Base-by-base conservation (phyloP, 2,329 filamentous ascomycete genomes). In the Penicillium crustosum region DNA sequence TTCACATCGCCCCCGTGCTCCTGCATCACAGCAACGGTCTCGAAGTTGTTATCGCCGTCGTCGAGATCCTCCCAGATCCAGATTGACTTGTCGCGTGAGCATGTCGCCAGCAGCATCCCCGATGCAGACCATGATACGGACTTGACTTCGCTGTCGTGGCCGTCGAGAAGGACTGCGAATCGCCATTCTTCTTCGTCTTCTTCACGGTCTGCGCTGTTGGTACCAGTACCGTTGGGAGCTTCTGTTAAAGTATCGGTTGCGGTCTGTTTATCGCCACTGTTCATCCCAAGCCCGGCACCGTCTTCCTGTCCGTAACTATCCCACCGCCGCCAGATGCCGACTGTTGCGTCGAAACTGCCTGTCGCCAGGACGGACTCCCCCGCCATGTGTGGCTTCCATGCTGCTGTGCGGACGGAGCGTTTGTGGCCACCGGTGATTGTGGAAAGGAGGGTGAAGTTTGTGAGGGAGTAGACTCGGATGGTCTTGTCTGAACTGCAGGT, bases 51-150 rank as follows among this genome's bases (percentile, higher is more conserved):
- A 55, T 96, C 93, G 17, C 88, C 89, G 65, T 90, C 88, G 55
- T 79, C 78, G 53, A 97, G 84, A 73, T 97, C 94, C 76, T 99
- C 94, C 94, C 94, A 99, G 67, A 99, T 91, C 94, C 94, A 99
- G 19, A 97, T 91, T 17, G 86, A 89, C 79, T 97, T 97, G 74
- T 99, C 94, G 49, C 94, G 84, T 53, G 87, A 90, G 75, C 93
- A 97, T 0, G 93, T 97, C 6, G 94, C 94, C 5, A 99, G 83
- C 67, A 91, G 85, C 82, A 61, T 93, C 81, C 80, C 97, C 89
- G 80, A 75, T 4, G 77, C 68, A 0, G 75, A 77, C 75, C 78
- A 80, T 21, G 89, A 84, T 13, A 96, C 86, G 31, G 84, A 87
- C 76, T 99, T 99, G 75, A 99, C 90, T 77, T 99, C 94, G 25